Base-by-base conservation (phyloP, 1,284 basidiomycete genomes). In the Ceratobasidium papillatum region DNA sequence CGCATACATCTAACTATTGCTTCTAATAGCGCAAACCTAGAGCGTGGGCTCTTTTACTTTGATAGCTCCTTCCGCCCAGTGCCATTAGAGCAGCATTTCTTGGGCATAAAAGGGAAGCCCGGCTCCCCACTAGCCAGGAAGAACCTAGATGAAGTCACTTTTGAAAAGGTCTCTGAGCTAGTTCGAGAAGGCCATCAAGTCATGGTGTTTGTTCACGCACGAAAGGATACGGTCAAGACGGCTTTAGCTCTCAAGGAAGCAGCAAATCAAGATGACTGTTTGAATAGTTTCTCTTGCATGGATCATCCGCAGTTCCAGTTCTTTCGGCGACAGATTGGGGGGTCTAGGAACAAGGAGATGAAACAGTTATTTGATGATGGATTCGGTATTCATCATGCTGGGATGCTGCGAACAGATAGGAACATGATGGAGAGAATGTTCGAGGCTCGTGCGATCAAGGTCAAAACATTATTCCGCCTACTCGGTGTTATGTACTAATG, bases 141-240 rank as follows among this genome's bases (percentile, higher is more conserved):
- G 79, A 98, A 97, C 79, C 87, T 99, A 73, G 98, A 99, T 81
- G 86, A 87, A 43, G 95, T 96, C 32, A 91, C 94, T 1, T 99
- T 94, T 80, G 89, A 98, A 79, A 99, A 98, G 83, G 94, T 96
- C 9, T 87, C 90, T 0, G 91, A 93, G 58, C 85, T 98, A 9
- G 93, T 98, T 17, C 86, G 84, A 63, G 89, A 91, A 79, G 96
- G 95, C 0, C 98, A 99, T 82, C 98, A 99, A 82, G 96, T 99
- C 75, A 99, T 99, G 97, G 95, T 99, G 0, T 99, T 99, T 80
- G 98, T 99, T 11, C 98, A 99, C 82, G 95, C 98, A 19, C 89
- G 98, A 34, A 99, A 98, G 82, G 98, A 99, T 80, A 99, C 98
- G 0, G 98, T 99, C 76, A 98, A 98, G 81, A 90, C 94, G 0